Evolutionary conservation across 441 rosid species (phyloP), one percentile per base, ranked within the genome.

Genomic region (Erodium moschatum): DNA sequence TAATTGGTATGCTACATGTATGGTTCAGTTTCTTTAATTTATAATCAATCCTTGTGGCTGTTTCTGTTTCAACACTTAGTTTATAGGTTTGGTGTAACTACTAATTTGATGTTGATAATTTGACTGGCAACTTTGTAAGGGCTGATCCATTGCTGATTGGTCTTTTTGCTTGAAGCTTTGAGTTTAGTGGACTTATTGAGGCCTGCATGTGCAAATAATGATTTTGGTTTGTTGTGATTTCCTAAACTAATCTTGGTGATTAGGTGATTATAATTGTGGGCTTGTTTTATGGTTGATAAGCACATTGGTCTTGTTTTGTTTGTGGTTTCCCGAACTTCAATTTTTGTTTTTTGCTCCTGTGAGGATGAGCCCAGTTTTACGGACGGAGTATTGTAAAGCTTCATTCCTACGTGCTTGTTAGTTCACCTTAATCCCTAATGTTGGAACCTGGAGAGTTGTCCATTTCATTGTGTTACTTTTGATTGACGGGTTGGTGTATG

Each of bases 121-220:
- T 64, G 66, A 64, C 5, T 31, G 66, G 31, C 15, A 10, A 3
- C 13, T n/a, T 63, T 64, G 44, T 31, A 7, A 31, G 66, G 66
- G 66, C 19, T 64, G 66, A 11, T 64, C 66, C 44, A 64, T 18
- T 64, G 9, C 15, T 31, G 42, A 15, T 29, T n/a, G 15, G 44
- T 29, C 16, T 64, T 31, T 40, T 20, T 64, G 42, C 20, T 64
- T 31, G 66, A 64, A 64, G 12, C 6, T 29, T 64, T 6, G 19
- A 64, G 66, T 64, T 64, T 64, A 15, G 66, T 64, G 18, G 66
- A 11, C 4, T 31, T 64, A 29, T 31, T n/a, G 42, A 64, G 66
- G 66, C 21, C 20, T 15, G 11, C 44, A 40, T 40, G 44, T 7
- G 2, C 40, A 6, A 40, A 8, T 7, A 40, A 7, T 40, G 12